Conservation (phyloP, 768 basidiomycete genomes). For the Podaxis sp. region DNA sequence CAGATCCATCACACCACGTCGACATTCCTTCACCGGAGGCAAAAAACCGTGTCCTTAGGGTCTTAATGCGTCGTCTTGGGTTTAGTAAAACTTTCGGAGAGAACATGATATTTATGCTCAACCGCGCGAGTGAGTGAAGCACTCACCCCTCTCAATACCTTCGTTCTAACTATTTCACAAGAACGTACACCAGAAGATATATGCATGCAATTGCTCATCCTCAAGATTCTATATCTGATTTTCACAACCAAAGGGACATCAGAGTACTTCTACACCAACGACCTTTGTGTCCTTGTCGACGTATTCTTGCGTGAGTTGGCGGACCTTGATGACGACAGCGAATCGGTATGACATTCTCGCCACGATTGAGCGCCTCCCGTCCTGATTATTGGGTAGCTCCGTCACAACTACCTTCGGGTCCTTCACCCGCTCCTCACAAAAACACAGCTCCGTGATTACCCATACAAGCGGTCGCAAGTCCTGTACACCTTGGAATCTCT, state of each 20-base stretch:
- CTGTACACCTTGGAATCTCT: slow-evolving; percentile 78
- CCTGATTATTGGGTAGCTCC: slow-evolving; percentile 45
- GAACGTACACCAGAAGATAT: slow-evolving; percentile 86
- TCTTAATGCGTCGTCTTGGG: slow-evolving; percentile 79
- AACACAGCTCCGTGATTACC: slow-evolving; percentile 79
- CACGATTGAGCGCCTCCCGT: slow-evolving; percentile 2
- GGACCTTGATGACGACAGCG: slow-evolving; percentile 89
- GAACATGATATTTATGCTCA: slow-evolving; percentile 99
- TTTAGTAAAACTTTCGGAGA: slow-evolving; percentile 95
- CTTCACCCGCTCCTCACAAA: slow-evolving; percentile 92
- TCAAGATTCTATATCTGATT: slow-evolving; percentile 92
- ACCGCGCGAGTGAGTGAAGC: slow-evolving; percentile 76
- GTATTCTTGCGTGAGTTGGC: slow-evolving; percentile 94
- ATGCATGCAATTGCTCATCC: slow-evolving; percentile 90
- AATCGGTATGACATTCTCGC: slow-evolving; percentile 60
- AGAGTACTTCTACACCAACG: slow-evolving; percentile 98
- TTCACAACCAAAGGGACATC: slow-evolving; percentile 91
- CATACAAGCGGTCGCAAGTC: slow-evolving; percentile 92
- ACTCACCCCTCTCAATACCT: background rate
- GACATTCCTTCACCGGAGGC: slow-evolving; percentile 16
- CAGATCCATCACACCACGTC: slow-evolving; percentile 19
- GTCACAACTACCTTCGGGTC: slow-evolving; percentile 96
- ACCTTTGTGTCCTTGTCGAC: slow-evolving; percentile 92
- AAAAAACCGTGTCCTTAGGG: slow-evolving; percentile 73
- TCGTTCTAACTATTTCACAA: slow-evolving; percentile 22